Evolutionary conservation across 2,329 filamentous ascomycete species (phyloP), one percentile per base, ranked within the genome.

Genomic region (Monosporascus ibericus): DNA sequence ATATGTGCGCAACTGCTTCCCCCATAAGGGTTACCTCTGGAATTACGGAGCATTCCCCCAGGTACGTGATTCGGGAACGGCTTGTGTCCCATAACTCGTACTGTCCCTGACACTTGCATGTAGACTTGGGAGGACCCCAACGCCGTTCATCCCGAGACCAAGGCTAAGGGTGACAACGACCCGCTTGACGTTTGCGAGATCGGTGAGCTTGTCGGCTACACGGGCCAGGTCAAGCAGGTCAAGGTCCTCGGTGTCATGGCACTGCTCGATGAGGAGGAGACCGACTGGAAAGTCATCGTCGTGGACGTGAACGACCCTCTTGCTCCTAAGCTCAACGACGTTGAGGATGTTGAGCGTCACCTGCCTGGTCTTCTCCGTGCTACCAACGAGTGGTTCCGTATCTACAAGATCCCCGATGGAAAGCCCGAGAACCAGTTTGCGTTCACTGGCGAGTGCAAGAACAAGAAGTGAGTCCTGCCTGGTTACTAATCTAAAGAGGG

Each of bases 341-440:
- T 97, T 59, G 94, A 97, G 84, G 94, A 99, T 71, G 94, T 99
- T 64, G 94, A 99, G 84, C 87, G 92, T 70, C 94, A 97, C 80
- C 86, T 99, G 54, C 94, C 94, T 56, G 94, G 94, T 66, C 90
- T 99, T 55, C 84, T 99, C 72, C 88, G 94, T 64, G 94, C 94
- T 70, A 97, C 92, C 71, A 99, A 99, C 72, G 94, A 99, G 82
- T 99, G 94, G 94, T 99, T 99, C 91, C 91, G 94, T 75, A 99
- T 99, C 85, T 99, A 99, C 88, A 99, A 99, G 84, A 99, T 99
- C 77, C 94, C 94, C 71, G 94, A 99, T 72, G 94, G 94, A 82
- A 99, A 99, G 91, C 92, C 92, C 67, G 94, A 99, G 88, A 99
- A 99, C 86, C 94, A 97, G 80, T 99, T 99, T 71, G 94, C 94